Conservation (phyloP, 768 basidiomycete genomes). For the Amanita exitialis region DNA sequence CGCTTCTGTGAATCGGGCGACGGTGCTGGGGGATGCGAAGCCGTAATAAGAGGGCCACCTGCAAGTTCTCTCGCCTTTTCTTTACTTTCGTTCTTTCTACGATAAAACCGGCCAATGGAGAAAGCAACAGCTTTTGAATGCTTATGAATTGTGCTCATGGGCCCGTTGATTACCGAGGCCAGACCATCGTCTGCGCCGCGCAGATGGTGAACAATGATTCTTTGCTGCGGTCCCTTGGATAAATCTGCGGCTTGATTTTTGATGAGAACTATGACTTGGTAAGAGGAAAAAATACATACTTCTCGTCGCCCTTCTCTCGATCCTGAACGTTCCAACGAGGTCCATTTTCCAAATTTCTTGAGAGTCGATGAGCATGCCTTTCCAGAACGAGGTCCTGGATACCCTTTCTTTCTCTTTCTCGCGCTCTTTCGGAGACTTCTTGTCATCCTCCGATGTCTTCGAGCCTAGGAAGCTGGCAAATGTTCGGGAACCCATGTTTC, state of each 20-base stretch:
- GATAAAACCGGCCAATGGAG: slow-evolving; percentile 64
- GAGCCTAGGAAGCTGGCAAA: slow-evolving; percentile 17
- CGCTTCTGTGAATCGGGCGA: slow-evolving; percentile 15
- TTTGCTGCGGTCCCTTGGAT: slow-evolving; percentile 55
- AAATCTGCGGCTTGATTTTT: slow-evolving; percentile 31
- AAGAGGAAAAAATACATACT: slow-evolving; percentile 18
- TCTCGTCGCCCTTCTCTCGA: slow-evolving; percentile 35
- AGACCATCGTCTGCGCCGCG: slow-evolving; percentile 33
- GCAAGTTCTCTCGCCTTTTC: slow-evolving; percentile 4
- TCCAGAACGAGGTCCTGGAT: slow-evolving; percentile 22
- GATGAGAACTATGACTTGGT: background rate
- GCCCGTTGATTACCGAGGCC: slow-evolving; percentile 34
- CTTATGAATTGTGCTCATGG: slow-evolving; percentile 65
- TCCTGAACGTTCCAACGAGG: slow-evolving; percentile 53
- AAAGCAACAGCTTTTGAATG: slow-evolving; percentile 75
- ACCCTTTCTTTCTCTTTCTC: slow-evolving; percentile 9
- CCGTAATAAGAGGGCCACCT: slow-evolving; percentile 1
- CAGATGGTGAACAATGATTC: slow-evolving; percentile 51
- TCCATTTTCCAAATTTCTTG: slow-evolving; percentile 64
- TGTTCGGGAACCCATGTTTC: background rate
- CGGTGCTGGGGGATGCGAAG: slow-evolving; percentile 1
- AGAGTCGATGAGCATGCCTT: slow-evolving; percentile 38
- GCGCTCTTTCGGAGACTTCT: slow-evolving; percentile 12
- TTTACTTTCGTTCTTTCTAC: slow-evolving; percentile 10
- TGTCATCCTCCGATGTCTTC: slow-evolving; percentile 19